Conservation (phyloP, 495 filamentous ascomycete species). For the Podospora comata region DNA sequence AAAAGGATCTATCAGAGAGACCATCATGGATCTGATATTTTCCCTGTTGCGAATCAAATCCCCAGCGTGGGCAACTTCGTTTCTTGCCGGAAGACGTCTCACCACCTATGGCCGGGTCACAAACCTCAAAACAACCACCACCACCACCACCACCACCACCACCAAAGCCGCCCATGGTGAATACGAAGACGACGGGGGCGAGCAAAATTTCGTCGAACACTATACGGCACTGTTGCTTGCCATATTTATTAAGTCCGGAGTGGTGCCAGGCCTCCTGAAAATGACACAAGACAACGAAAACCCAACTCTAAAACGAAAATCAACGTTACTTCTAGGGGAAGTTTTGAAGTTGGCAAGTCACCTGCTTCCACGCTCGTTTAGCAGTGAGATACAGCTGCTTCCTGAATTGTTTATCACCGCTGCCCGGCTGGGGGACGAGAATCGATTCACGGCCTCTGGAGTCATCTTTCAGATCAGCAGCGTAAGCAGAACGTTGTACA, state of each 20-base stretch:
- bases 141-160: slow-evolving; percentile 33
- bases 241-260: slow-evolving; percentile 75
- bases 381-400: slow-evolving; percentile 75
- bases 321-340: slow-evolving; percentile 85
- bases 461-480: slow-evolving; percentile 97
- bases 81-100: slow-evolving; percentile 84
- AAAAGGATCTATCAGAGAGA: slow-evolving; percentile 62
- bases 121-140: slow-evolving; percentile 63
- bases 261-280: slow-evolving; percentile 74
- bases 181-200: slow-evolving; percentile 60
- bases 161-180: slow-evolving; percentile 48
- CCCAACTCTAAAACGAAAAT: slow-evolving; percentile 76
- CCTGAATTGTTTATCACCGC: slow-evolving; percentile 77
- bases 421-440: slow-evolving; percentile 62
- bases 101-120: slow-evolving; percentile 93
- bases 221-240: slow-evolving; percentile 88
- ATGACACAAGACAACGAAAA: slow-evolving; percentile 68
- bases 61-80: slow-evolving; percentile 94
- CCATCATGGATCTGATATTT: slow-evolving; percentile 81
- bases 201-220: slow-evolving; percentile 84
- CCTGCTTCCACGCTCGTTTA: slow-evolving; percentile 74
- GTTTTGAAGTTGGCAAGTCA: slow-evolving; percentile 83
- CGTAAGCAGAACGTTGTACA: slow-evolving; percentile 87
- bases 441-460: slow-evolving; percentile 74
- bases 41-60: slow-evolving; percentile 90